Conservation (phyloP, 257 asterid species). For the Echium plantagineum region DNA sequence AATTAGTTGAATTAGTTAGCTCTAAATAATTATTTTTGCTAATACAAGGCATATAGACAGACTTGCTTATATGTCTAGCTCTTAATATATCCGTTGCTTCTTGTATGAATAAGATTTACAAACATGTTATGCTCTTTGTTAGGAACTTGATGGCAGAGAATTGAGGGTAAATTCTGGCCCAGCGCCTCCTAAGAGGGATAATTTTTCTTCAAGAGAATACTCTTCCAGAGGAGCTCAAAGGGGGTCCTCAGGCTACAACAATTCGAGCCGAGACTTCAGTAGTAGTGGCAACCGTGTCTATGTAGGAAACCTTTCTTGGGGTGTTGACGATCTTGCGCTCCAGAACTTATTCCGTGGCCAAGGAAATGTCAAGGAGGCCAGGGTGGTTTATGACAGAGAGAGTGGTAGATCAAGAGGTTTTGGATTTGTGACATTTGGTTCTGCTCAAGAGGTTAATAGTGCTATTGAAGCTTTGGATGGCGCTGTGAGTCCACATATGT, state of each 20-base stretch:
- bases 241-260: constrained; percentile 18
- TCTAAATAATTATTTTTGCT: no score
- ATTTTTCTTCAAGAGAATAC: constrained; percentile 28
- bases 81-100: no score
- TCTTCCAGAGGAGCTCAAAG: constrained; percentile 36
- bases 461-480: constrained; percentile 63
- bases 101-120: neutral
- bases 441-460: constrained; percentile 56
- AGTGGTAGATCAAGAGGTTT: constrained; percentile 90
- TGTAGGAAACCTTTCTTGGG: constrained; percentile 90
- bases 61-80: no score
- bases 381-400: constrained; percentile 74
- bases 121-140: constrained; percentile 9
- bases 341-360: constrained; percentile 65
- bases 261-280: constrained; percentile 26
- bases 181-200: constrained; percentile 46
- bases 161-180: constrained; percentile 83
- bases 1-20: no score
- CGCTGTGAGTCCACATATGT: constrained; percentile 30
- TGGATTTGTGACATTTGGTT: constrained; percentile 72
- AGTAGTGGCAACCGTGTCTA: constrained; percentile 40
- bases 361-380: constrained; percentile 74
- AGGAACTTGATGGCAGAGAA: constrained; percentile 77
- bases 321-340: constrained; percentile 61
- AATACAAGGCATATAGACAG: no score